Conservation (phyloP, 192 early-diverging fungal species). For the Borealophlyctis nickersoniae region DNA sequence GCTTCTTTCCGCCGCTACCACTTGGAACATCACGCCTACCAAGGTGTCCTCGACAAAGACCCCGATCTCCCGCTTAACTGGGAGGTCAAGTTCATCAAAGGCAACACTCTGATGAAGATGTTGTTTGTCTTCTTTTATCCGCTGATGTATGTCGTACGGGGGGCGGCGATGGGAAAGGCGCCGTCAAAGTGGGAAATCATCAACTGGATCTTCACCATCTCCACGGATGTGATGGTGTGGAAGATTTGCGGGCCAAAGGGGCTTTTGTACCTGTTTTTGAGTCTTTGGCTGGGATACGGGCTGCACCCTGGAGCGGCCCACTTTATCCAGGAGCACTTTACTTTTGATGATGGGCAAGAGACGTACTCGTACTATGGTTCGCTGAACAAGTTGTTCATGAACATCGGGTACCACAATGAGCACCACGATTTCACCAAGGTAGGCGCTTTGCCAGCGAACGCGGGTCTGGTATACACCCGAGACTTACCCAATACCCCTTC, state of each 20-base stretch:
- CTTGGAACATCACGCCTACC: constrained; percentile 96
- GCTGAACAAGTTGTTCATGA: constrained; percentile 83
- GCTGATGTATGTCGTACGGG: constrained; percentile 80
- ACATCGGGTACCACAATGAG: constrained; percentile 98
- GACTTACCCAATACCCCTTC: not conserved
- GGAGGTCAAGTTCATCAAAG: constrained; percentile 68
- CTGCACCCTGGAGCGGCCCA: constrained; percentile 93
- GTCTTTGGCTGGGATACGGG: constrained; percentile 69
- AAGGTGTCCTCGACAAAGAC: constrained; percentile 90
- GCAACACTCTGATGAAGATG: constrained; percentile 23
- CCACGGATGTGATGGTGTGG: constrained; percentile 29
- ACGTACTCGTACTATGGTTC: constrained; percentile 97
- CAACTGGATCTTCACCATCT: constrained; percentile 40
- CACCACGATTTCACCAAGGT: constrained; percentile 92
- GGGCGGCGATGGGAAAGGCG: constrained; percentile 42
- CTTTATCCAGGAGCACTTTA: constrained; percentile 97
- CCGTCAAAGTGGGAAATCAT: constrained; percentile 42
- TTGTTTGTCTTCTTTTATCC: constrained; percentile 70
- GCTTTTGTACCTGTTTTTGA: constrained; percentile 40
- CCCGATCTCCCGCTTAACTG: constrained; percentile 88
- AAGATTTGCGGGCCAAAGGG: constrained; percentile 40
- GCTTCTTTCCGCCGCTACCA: constrained; percentile 57
- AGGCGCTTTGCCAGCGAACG: too few relatives aligned
- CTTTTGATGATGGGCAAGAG: constrained; percentile 88
- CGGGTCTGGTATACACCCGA: too few relatives aligned